Base-by-base conservation (phyloP, 129 eudicot species). In the Scalesia atractyloides region DNA sequence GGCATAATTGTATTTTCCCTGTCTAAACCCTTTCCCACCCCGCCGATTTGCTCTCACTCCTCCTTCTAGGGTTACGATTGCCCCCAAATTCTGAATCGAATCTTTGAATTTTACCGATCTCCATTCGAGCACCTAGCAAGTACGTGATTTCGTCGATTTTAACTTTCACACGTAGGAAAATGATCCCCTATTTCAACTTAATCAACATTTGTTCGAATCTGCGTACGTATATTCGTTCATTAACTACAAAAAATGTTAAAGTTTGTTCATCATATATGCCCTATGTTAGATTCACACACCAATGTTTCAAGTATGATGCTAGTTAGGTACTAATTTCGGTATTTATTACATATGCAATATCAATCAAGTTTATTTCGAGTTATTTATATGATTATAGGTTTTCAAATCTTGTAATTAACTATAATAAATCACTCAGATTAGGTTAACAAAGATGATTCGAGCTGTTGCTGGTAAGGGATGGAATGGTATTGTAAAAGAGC, bases 391-490 rank as follows among this genome's bases (percentile, higher is more conserved):
- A 30, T 60, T 60, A 30, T 41, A 30, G 5, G 39, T 4, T 30
- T 2, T n/a, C 59, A 26, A 24, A 30, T 59, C 57, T 58, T 33
- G 44, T 46, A 57, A 54, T 70, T 3, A 39, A 14, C 37, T 39
- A 22, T 13, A n/a, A 26, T 8, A 22, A 11, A 24, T 59, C 19
- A 20, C 11, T 0, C 65, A 13, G 17, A 30, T 15, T 5, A 43
- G 37, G 36, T 37, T 43, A 52, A 17, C 18, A 41, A 78, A 63
- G 49, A 78, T 78, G 82, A 70, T 78, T 64, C 73, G 82, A 63
- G 67, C 64, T 71, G 73, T 61, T 64, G 72, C 57, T 41, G 57
- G 60, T 41, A 63, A 26, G 57, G 71, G 70, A 56, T 70, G 56
- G 65, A 62, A 9, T 54, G 67, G 60, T 44, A 15, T 54, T 10